phyloP scores from a whole-genome alignment of 1,284 basidiomycete species.

The Ustilago bromivora region DNA sequence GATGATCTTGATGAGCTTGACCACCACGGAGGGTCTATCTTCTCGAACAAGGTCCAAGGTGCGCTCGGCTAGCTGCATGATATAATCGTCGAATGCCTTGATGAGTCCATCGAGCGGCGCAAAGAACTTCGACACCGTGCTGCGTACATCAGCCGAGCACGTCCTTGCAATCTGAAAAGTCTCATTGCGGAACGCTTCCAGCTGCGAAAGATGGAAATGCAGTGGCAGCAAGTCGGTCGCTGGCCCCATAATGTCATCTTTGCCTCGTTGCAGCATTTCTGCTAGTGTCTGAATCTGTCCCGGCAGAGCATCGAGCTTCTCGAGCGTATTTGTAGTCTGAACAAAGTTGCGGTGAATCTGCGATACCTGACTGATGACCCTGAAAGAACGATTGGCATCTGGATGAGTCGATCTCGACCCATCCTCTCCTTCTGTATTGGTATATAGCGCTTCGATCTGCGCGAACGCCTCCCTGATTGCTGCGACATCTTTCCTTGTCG shows the following conservation, averaged over 20 bases:
- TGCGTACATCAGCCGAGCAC: conserved; percentile 78
- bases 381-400: conserved; percentile 55
- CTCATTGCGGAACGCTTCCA: conserved; percentile 88
- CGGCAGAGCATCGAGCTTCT: conserved; percentile 89
- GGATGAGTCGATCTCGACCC: conserved; percentile 30
- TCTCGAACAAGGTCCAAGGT: conserved; percentile 81
- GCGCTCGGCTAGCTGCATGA: conserved; percentile 81
- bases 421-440: conserved; percentile 29
- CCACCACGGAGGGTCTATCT: conserved; percentile 84
- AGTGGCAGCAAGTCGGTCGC: conserved; percentile 88
- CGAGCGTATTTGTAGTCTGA: conserved; percentile 93
- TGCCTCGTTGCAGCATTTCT: conserved; percentile 81
- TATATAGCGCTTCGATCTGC: conserved; percentile 79
- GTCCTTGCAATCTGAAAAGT: conserved; percentile 69
- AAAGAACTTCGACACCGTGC: conserved; percentile 83
- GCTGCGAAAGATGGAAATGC: conserved; percentile 87
- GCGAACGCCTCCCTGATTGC: conserved; percentile 92
- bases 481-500: conserved; percentile 85
- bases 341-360: conserved; percentile 95
- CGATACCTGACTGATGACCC: conserved; percentile 77
- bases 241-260: conserved; percentile 79
- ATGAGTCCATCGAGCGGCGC: conserved; percentile 87
- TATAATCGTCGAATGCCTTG: conserved; percentile 86
- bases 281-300: conserved; percentile 83
- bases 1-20: conserved; percentile 91